phyloP scores from a whole-genome alignment of 192 early-diverging fungal species.

The Coemansia sp. region DNA sequence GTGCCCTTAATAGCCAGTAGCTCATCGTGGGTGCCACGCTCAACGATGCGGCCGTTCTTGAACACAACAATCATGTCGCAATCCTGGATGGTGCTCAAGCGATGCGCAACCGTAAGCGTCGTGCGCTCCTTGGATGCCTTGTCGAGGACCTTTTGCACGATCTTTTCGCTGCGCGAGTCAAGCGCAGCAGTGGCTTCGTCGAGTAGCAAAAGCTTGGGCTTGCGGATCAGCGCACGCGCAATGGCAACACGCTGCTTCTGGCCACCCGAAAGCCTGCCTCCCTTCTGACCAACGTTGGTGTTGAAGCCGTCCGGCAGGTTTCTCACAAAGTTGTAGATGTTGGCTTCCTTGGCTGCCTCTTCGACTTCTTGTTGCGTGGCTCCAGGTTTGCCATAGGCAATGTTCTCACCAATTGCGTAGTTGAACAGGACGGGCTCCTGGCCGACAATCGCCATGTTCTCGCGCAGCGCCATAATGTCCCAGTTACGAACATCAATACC shows the following conservation, averaged over 20 bases:
- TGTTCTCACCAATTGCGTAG: constrained; percentile 61
- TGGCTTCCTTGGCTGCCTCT: constrained; percentile 51
- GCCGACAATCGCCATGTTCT: constrained; percentile 58
- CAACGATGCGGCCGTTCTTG: constrained; percentile 48
- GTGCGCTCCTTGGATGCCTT: constrained; percentile 66
- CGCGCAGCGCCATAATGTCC: constrained; percentile 45
- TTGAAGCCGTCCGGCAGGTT: constrained; percentile 58
- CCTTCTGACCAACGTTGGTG: constrained; percentile 67
- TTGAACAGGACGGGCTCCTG: constrained; percentile 65
- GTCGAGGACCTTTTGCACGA: constrained; percentile 78
- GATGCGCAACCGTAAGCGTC: constrained; percentile 70
- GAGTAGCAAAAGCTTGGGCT: constrained; percentile 69
- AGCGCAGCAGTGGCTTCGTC: constrained; percentile 82
- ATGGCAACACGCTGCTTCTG: constrained; percentile 64
- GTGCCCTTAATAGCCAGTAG: constrained; percentile 57
- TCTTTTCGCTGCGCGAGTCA: constrained; percentile 73
- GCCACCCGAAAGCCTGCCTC: constrained; percentile 26
- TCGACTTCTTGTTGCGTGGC: constrained; percentile 36
- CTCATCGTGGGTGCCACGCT: constrained; percentile 66
- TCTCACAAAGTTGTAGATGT: constrained; percentile 60
- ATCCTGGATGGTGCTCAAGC: constrained; percentile 21
- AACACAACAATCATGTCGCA: constrained; percentile 14
- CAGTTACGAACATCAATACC: constrained; percentile 47
- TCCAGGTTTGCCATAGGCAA: constrained; percentile 58
- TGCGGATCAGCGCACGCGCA: constrained; percentile 63